phyloP scores from a whole-genome alignment of 169 alveolate species.

The Cryptosporidium xiaoi region DNA sequence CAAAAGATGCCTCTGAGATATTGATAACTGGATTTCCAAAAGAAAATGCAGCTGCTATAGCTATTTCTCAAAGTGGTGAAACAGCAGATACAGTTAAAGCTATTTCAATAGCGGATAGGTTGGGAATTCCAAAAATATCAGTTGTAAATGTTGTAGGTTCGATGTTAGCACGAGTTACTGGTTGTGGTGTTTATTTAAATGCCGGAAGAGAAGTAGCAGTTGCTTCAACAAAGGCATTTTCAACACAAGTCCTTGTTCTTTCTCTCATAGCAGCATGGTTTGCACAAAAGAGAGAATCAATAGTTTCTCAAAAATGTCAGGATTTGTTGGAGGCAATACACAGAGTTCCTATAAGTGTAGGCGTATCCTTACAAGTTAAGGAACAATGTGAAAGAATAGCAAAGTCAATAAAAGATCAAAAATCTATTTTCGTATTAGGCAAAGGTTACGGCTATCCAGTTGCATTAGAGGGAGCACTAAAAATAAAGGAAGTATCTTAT shows the following conservation, averaged over 20 bases:
- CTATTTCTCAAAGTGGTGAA: conserved; percentile 96
- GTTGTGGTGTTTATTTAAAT: conserved; percentile 93
- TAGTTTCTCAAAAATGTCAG: conserved; percentile 75
- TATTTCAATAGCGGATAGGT: conserved; percentile 81
- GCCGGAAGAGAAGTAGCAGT: conserved; percentile 98
- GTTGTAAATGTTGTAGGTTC: conserved; percentile 93
- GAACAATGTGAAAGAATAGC: conserved; percentile 77
- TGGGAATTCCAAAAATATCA: conserved; percentile 85
- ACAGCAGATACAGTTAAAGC: conserved; percentile 93
- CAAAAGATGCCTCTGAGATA: conserved; percentile 91
- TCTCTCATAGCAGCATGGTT: conserved; percentile 89
- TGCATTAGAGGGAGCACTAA: conserved; percentile 97
- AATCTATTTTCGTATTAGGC: conserved; percentile 83
- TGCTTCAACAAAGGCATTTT: conserved; percentile 97
- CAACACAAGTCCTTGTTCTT: conserved; percentile 90
- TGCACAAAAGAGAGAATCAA: conserved; percentile 81
- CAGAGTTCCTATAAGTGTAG: conserved; percentile 81
- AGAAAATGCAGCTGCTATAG: conserved; percentile 88
- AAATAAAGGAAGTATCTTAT: conserved; percentile 95
- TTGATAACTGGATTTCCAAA: conserved; percentile 74
- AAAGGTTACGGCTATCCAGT: conserved; percentile 93
- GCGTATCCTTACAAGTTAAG: conserved; percentile 77
- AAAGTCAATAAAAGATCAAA: conserved; percentile 72
- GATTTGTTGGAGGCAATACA: conserved; percentile 77
- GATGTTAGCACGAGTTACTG: conserved; percentile 89